Percentiles rank a stretch among this genome's conserved stretches.
phyloP scores from a whole-genome alignment of 78 protist genomes.

The Ministeria vibrans region DNA sequence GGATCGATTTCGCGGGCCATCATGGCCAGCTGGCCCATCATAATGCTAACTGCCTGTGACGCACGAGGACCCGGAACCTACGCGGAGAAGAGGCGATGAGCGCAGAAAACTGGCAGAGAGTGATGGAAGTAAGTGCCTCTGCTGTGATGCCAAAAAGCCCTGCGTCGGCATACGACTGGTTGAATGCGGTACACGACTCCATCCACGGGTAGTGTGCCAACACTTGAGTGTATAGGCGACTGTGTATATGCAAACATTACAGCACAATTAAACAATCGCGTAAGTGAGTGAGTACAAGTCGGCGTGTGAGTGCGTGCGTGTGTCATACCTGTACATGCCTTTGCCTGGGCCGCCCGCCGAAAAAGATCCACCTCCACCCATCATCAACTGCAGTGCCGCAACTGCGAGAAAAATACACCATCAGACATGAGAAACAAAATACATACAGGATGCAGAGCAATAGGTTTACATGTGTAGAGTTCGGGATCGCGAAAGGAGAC shows the following conservation, averaged over 20 bases:
- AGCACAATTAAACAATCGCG: too few species aligned
- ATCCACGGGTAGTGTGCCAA: background rate
- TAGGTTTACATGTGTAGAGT: too few species aligned
- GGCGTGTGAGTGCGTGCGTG: background rate
- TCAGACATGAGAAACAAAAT: too few species aligned
- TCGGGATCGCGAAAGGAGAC: background rate
- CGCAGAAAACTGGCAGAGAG: too few species aligned
- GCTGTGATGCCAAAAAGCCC: conserved; percentile 19
- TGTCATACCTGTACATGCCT: conserved; percentile 1
- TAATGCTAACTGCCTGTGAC: too few species aligned
- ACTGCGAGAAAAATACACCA: too few species aligned
- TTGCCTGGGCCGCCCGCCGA: conserved; percentile 53
- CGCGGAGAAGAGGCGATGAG: too few species aligned
- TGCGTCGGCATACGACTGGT: background rate
- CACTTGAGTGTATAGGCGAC: background rate
- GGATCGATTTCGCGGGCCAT: background rate
- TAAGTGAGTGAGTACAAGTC: too few species aligned
- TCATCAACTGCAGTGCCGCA: conserved; percentile 7
- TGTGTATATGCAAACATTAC: too few species aligned
- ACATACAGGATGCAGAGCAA: too few species aligned
- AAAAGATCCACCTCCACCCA: conserved; percentile 39
- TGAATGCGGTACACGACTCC: conserved; percentile 5
- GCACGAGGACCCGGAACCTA: too few species aligned
- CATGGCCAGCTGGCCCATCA: background rate
- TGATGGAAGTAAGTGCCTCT: background rate